These are phyloP conservation scores for Oryza rufipogon DNA, from an alignment of 176 grass and related monocot species.

Conservation along the genomic window DNA sequence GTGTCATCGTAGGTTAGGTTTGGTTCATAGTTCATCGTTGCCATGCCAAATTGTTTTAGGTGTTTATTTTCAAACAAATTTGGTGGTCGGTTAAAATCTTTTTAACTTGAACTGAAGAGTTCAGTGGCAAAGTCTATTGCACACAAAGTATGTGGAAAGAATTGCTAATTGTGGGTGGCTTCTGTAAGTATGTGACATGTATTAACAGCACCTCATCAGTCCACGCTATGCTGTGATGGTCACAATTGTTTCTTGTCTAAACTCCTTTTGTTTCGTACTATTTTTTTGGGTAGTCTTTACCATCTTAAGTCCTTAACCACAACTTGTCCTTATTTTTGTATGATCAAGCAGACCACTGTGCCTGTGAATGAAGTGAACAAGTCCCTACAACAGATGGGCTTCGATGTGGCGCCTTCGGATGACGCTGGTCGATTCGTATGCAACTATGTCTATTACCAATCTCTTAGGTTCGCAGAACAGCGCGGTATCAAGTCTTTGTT, in stretches of 20 bases:
- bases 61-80: not conserved
- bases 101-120: not conserved
- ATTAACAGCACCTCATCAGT: not conserved
- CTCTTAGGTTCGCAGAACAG: conserved; percentile 73
- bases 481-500: conserved; percentile 69
- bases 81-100: not conserved
- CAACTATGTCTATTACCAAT: conserved; percentile 90
- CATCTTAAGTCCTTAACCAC: not conserved
- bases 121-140: not conserved
- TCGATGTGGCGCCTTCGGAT: conserved; percentile 66
- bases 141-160: not conserved
- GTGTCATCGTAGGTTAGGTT: too few species aligned
- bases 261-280: not conserved
- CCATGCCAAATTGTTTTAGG: not conserved
- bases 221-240: not conserved
- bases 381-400: conserved; percentile 61
- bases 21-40: not conserved
- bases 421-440: conserved; percentile 85
- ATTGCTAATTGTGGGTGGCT: not conserved
- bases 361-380: conserved; percentile 60
- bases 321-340: not conserved
- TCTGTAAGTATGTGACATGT: not conserved
- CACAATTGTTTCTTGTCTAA: not conserved
- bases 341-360: conserved; percentile 56
- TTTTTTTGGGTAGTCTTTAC: not conserved